phyloP scores from a whole-genome alignment of 2,329 filamentous ascomycete genomes.

The Metarhizium robertsii region DNA sequence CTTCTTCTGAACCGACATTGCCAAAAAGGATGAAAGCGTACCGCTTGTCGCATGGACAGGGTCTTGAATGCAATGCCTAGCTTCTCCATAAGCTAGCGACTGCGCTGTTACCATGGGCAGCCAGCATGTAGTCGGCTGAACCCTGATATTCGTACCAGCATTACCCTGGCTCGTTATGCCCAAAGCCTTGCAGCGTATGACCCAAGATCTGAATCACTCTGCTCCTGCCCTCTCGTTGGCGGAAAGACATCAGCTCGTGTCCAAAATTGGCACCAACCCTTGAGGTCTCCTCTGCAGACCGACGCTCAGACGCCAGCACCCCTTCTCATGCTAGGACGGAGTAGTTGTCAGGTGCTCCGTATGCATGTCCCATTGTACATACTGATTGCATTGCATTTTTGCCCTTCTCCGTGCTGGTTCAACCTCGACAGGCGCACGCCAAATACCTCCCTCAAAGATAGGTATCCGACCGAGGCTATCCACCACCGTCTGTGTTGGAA shows the following conservation, averaged over 20 bases:
- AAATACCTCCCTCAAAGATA: not conserved
- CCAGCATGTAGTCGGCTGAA: not conserved
- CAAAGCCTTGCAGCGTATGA: conserved; percentile 1
- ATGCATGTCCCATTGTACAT: too few relatives aligned
- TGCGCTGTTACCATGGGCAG: not conserved
- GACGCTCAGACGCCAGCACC: not conserved
- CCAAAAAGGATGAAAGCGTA: too few relatives aligned
- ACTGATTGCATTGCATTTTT: too few relatives aligned
- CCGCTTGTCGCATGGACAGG: too few relatives aligned
- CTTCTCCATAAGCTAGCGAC: too few relatives aligned
- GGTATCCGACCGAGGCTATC: not conserved
- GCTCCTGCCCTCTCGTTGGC: conserved; percentile 13
- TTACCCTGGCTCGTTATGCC: not conserved
- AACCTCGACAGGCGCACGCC: not conserved
- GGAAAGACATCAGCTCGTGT: conserved; percentile 20
- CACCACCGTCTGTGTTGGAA: not conserved
- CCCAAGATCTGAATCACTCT: conserved; percentile 15
- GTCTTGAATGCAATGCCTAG: too few relatives aligned
- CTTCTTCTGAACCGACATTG: too few relatives aligned
- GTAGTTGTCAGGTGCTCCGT: too few relatives aligned
- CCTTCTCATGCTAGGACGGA: not conserved
- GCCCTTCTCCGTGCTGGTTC: not conserved
- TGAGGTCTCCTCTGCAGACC: not conserved
- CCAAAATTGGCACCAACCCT: conserved; percentile 18
- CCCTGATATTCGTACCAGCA: not conserved